Evolutionary conservation across 1,139 yeast genomes (phyloP).

Genomic region (Yamadazyma dendronema): DNA sequence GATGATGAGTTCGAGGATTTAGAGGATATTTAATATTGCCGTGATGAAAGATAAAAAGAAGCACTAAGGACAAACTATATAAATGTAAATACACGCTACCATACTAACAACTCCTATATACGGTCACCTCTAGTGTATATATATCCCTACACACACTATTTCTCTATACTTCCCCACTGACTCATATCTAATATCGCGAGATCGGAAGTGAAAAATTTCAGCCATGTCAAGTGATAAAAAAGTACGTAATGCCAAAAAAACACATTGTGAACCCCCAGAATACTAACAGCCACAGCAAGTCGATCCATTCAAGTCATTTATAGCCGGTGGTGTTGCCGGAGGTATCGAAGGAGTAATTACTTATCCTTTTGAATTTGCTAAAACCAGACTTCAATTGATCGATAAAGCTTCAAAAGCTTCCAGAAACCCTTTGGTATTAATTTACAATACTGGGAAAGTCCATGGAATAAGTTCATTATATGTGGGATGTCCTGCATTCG

Average conservation of each 20-base stretch:
- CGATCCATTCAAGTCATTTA: constrained; percentile 72
- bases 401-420: constrained; percentile 68
- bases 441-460: constrained; percentile 66
- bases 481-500: constrained; percentile 98
- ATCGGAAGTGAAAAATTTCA: constrained; percentile 1
- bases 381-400: constrained; percentile 84
- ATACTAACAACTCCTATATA: too few species aligned
- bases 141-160: background rate
- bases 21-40: constrained; percentile 38
- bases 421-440: constrained; percentile 78
- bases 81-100: too few species aligned
- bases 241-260: too few species aligned
- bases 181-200: background rate
- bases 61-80: too few species aligned
- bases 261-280: background rate
- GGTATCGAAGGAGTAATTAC: constrained; percentile 89
- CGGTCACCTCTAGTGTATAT: too few species aligned
- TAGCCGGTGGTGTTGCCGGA: constrained; percentile 95
- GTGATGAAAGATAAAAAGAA: too few species aligned
- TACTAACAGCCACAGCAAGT: too few species aligned
- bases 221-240: constrained; percentile 11
- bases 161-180: too few species aligned
- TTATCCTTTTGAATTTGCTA: constrained; percentile 96
- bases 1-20: constrained; percentile 53
- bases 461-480: constrained; percentile 83